Evolutionary conservation across 371 early-diverging fungal species (phyloP).

Genomic region (Mucor plumbeus): DNA sequence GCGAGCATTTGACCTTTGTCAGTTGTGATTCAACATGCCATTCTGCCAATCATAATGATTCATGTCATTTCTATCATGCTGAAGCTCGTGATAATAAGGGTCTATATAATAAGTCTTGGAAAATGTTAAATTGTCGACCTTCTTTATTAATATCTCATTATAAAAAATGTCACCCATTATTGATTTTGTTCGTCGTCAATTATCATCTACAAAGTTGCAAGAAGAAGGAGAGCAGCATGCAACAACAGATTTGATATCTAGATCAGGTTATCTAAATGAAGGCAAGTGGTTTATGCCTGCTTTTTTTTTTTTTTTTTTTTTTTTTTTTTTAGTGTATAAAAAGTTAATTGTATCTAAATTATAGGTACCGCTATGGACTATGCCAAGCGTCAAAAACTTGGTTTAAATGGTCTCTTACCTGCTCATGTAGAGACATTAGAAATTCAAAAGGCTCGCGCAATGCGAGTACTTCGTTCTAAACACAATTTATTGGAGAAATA

Average conservation of each 20-base stretch:
- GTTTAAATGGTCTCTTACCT: conserved; percentile 74
- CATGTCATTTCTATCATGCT: conserved; percentile 24
- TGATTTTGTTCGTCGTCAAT: conserved; percentile 15
- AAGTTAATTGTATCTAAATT: not conserved
- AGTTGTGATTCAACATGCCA: conserved; percentile 28
- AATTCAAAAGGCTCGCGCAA: conserved; percentile 75
- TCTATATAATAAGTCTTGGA: conserved; percentile 5
- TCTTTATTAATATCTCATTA: not conserved
- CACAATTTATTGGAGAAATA: conserved; percentile 76
- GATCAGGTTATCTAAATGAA: conserved; percentile 31
- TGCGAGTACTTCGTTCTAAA: conserved; percentile 70
- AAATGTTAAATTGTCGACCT: not conserved
- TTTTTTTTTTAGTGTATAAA: too few species aligned
- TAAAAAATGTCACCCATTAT: conserved; percentile 12
- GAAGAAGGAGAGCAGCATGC: not conserved
- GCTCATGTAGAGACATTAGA: conserved; percentile 72
- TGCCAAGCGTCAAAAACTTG: conserved; percentile 38
- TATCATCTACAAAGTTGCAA: conserved; percentile 4
- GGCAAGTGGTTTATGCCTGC: not conserved
- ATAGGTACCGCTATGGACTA: conserved; percentile 25
- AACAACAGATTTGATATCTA: conserved; percentile 11
- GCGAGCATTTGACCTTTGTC: conserved; percentile 13
- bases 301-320: too few species aligned
- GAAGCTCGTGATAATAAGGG: conserved; percentile 26
- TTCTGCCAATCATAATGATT: conserved; percentile 26